Base-by-base conservation (phyloP, 2,329 filamentous ascomycete genomes). In the Gaeumannomyces tritici region DNA sequence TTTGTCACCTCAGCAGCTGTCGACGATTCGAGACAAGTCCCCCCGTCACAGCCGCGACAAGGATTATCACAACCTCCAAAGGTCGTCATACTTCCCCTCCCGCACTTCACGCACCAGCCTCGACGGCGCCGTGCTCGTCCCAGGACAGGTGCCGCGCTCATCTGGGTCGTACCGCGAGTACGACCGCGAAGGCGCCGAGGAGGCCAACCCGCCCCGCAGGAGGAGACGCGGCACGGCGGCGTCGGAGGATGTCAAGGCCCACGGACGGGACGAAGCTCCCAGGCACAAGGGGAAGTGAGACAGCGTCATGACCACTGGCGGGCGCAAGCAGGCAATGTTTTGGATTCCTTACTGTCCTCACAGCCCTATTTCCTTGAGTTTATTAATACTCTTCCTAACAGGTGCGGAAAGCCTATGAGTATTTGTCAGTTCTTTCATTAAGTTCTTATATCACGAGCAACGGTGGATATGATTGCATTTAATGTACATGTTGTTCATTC, bases 261-360 rank as follows among this genome's bases (percentile, higher is more conserved):
- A 65, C 59, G 65, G 63, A 11, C 65, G 65, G 65, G 61, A 61
- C 29, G 66, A 67, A 5, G 65, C 21, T n/a, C 21, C 42, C 4
- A n/a, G 42, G 42, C 42, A 51, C 18, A 51, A 51, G 11, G 42
- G 42, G 42, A 51, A 51, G 42, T 51, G 11, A n/a, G 15, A n/a
- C 8, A 5, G 13, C 2, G 35, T 42, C 21, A 18, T 4, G 3
- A 6, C 21, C 13, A 6, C 35, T 15, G 13, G 5, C 18, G 13
- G 35, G 35, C 31, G 12, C 31, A 31, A 31, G 12, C 31, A 31
- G 31, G 31, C 31, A 31, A 8, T 33, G 31, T 7, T 33, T 33
- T 33, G 3, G 31, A 33, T 33, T 33, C 12, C 12, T 33, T 7
- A 33, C n/a, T n/a, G n/a, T n/a, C n/a, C 31, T 33, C 12, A 9